Evolutionary conservation across 2,329 filamentous ascomycete genomes (phyloP).

Genomic region (Hymenoscyphus scutula): DNA sequence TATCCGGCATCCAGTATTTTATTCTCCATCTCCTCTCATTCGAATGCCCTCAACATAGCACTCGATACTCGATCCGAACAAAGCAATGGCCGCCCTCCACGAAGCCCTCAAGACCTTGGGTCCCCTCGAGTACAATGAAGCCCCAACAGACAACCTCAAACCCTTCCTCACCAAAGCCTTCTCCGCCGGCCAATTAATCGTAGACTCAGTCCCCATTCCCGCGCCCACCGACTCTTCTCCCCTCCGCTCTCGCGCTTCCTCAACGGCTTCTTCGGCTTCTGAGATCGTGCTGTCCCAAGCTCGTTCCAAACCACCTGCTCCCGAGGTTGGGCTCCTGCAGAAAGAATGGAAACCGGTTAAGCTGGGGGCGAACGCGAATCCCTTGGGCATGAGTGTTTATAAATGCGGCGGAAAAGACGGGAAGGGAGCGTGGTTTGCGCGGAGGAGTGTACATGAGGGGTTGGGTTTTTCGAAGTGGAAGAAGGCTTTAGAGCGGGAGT

Average conservation of each 20-base stretch:
- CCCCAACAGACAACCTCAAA: slow-evolving; percentile 48
- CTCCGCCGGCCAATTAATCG: slow-evolving; percentile 63
- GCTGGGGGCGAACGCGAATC: slow-evolving; percentile 68
- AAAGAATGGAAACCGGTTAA: slow-evolving; percentile 85
- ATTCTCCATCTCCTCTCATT: not conserved
- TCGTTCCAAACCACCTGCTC: slow-evolving; percentile 40
- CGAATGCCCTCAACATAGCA: not conserved
- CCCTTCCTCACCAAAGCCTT: slow-evolving; percentile 60
- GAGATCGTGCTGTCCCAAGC: slow-evolving; percentile 53
- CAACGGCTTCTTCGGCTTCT: slow-evolving; percentile 44
- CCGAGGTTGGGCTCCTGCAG: slow-evolving; percentile 59
- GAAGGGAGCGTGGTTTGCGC: slow-evolving; percentile 84
- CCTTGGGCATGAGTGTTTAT: slow-evolving; percentile 72
- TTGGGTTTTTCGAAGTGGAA: slow-evolving; percentile 76
- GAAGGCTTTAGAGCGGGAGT: slow-evolving; percentile 73
- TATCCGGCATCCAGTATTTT: not conserved
- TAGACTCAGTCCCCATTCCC: slow-evolving; percentile 70
- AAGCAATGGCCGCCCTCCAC: slow-evolving; percentile 54
- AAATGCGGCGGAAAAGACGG: slow-evolving; percentile 78
- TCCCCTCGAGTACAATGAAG: slow-evolving; percentile 52
- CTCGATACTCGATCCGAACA: slow-evolving; percentile 1
- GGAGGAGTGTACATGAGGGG: slow-evolving; percentile 77
- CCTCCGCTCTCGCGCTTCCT: slow-evolving; percentile 56
- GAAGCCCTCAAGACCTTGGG: slow-evolving; percentile 56
- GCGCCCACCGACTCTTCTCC: slow-evolving; percentile 46